A percentile compares a stretch with the other conserved stretches of the same genome.
phyloP scores from a whole-genome alignment of 2,329 filamentous ascomycete species.

The Chalaropsis thielavioides region DNA sequence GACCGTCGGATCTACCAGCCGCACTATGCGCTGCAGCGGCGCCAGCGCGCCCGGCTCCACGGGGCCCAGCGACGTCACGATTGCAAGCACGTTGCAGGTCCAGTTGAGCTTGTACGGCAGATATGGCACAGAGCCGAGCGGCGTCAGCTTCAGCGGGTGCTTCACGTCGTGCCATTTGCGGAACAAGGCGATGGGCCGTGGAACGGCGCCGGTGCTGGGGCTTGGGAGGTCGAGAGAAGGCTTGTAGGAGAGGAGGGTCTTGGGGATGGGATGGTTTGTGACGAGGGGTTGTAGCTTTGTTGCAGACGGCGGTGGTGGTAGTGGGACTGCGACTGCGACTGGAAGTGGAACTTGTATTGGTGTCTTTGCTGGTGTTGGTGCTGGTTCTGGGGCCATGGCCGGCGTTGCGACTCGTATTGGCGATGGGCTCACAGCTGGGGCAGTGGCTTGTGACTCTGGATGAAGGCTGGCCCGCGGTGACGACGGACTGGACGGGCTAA shows the following conservation, averaged over 20 bases:
- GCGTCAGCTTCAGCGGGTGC: conserved; percentile 37
- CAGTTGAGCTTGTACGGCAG: conserved; percentile 45
- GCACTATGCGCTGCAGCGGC: conserved; percentile 36
- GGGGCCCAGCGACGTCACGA: conserved; percentile 34
- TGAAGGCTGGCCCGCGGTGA: neutral
- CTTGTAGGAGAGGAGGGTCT: conserved; percentile 5
- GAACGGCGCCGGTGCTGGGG: neutral
- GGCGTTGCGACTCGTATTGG: neutral
- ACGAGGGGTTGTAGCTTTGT: conserved; percentile 20
- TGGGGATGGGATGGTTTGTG: conserved; percentile 22
- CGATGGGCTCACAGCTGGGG: neutral
- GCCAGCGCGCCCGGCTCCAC: conserved; percentile 38
- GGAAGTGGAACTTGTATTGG: neutral
- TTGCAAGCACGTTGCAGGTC: conserved; percentile 40
- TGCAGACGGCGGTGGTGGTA: neutral
- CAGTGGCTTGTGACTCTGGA: neutral
- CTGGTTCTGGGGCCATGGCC: neutral
- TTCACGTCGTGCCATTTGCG: conserved; percentile 30
- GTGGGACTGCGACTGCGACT: neutral
- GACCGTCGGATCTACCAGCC: conserved; percentile 38
- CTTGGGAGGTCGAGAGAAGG: neutral
- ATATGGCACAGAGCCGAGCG: conserved; percentile 34
- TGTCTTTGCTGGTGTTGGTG: neutral
- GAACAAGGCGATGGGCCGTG: conserved; percentile 26
- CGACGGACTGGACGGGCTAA: conserved; percentile 2